Evolutionary conservation across 208 protist species (phyloP).

Genomic region (Leishmania martiniquensis): DNA sequence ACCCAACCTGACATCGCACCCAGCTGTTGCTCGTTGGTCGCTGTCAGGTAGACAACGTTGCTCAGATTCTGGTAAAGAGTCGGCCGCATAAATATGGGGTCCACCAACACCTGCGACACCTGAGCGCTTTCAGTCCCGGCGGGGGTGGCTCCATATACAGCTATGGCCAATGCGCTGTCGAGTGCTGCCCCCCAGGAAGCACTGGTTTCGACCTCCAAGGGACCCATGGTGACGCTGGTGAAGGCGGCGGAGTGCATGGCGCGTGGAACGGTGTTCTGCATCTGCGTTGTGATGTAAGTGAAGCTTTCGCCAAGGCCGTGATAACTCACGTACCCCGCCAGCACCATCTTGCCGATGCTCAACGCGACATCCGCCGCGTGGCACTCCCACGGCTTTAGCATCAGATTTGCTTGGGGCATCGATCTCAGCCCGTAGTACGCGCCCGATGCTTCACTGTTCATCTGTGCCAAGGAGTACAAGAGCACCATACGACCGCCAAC

Average conservation of each 20-base stretch:
- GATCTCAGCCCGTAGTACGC: conserved; percentile 17
- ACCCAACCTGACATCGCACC: conserved; percentile 22
- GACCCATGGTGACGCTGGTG: background rate
- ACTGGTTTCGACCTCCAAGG: background rate
- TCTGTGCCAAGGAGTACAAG: conserved; percentile 12
- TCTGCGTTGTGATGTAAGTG: conserved; percentile 17
- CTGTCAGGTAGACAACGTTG: conserved; percentile 33
- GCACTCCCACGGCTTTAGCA: conserved; percentile 21
- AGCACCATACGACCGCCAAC: conserved; percentile 29
- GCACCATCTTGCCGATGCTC: conserved; percentile 11
- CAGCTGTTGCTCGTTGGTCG: conserved; percentile 31
- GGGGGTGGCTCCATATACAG: conserved; percentile 2
- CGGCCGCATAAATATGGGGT: conserved; percentile 17
- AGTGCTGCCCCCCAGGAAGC: background rate
- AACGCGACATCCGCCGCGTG: conserved; percentile 17
- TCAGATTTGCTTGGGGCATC: conserved; percentile 2
- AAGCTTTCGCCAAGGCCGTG: background rate
- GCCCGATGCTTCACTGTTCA: too few relatives aligned
- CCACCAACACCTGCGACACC: conserved; percentile 6
- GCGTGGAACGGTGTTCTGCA: background rate
- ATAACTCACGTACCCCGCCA: conserved; percentile 11
- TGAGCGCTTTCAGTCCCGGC: background rate
- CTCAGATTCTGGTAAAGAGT: conserved; percentile 21
- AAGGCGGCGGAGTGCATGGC: background rate
- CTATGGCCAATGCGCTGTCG: background rate